Evolutionary conservation across 2,329 filamentous ascomycete species (phyloP), one percentile per base, ranked within the genome.

Genomic region (Aspergillus ochraceoroseus): DNA sequence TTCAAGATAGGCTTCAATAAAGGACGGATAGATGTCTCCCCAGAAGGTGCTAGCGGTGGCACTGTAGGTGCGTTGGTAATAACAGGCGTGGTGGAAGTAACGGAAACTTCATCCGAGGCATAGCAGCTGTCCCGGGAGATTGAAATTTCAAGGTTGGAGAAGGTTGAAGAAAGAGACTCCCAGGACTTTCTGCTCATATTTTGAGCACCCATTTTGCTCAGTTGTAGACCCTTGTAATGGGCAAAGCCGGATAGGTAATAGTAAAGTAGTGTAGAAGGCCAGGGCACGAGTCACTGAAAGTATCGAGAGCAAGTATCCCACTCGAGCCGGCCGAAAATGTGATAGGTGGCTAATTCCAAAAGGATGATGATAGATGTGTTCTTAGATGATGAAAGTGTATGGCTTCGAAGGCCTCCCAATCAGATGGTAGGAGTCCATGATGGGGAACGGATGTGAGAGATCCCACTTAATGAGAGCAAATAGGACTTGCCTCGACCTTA

Each of bases 81-180:
- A 2, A 50, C 48, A 9, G 58, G 49, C 27, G 51, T 51, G 15
- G 51, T 56, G n/a, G 62, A 62, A 9, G 55, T 50, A 43, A 59
- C 51, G 13, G 63, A 65, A 15, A 61, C 42, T 40, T 64, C 62
- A 42, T 66, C 63, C 8, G 63, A 66, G 32, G 56, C 60, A 49
- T 64, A 66, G 35, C 60, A 64, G 34, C 62, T 66, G 53, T 66
- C 63, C 23, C 63, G 63, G 19, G 61, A 64, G 17, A 63, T 47
- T 9, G 63, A 64, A 22, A 61, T 52, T 19, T 66, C 62, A n/a
- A 64, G 54, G 15, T 57, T 52, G 15, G 60, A 59, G 19, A 65
- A 62, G 11, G 56, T 50, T 32, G 63, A 63, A 13, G 63, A 63
- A 32, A 64, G 53, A 34, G 62, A 64, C 39, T 64, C 59, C 62